These are phyloP conservation scores for Hyaloperonospora arabidopsidis DNA, from an alignment of 352 stramenopile species.

Conservation along the genomic window DNA sequence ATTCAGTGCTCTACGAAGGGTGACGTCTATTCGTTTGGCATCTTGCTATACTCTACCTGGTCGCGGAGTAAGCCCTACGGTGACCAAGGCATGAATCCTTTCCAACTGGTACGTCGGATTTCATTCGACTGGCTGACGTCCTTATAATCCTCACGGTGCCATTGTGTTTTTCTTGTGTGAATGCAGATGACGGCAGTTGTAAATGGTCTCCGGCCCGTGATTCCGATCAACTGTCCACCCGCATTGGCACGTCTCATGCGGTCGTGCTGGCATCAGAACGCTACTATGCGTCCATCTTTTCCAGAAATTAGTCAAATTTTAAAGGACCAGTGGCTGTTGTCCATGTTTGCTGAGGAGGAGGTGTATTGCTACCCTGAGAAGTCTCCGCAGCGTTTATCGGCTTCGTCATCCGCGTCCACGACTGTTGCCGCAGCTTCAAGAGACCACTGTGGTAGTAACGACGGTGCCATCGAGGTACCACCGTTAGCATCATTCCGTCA, in stretches of 20 bases:
- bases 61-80: constrained; percentile 82
- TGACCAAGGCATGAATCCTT: constrained; percentile 86
- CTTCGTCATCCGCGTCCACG: constrained; percentile 33
- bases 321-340: constrained; percentile 67
- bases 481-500: constrained; percentile 21
- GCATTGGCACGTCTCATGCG: constrained; percentile 73
- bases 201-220: constrained; percentile 76
- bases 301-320: constrained; percentile 71
- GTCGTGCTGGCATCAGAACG: constrained; percentile 73
- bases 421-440: constrained; percentile 17
- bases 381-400: constrained; percentile 25
- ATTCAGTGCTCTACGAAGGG: constrained; percentile 84
- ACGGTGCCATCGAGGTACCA: constrained; percentile 28
- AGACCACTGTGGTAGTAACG: constrained; percentile 32
- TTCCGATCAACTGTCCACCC: constrained; percentile 73
- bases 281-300: constrained; percentile 63
- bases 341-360: constrained; percentile 37
- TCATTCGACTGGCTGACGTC: neutral
- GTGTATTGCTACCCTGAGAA: constrained; percentile 42
- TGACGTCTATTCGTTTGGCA: constrained; percentile 83
- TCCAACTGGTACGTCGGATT: constrained; percentile 60
- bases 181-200: constrained; percentile 79
- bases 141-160: constrained; percentile 7
- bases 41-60: constrained; percentile 83
- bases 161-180: constrained; percentile 6